Evolutionary conservation across 768 basidiomycete genomes (phyloP), one percentile per base, ranked within the genome.

Genomic region (Lepiota brunneoincarnata): DNA sequence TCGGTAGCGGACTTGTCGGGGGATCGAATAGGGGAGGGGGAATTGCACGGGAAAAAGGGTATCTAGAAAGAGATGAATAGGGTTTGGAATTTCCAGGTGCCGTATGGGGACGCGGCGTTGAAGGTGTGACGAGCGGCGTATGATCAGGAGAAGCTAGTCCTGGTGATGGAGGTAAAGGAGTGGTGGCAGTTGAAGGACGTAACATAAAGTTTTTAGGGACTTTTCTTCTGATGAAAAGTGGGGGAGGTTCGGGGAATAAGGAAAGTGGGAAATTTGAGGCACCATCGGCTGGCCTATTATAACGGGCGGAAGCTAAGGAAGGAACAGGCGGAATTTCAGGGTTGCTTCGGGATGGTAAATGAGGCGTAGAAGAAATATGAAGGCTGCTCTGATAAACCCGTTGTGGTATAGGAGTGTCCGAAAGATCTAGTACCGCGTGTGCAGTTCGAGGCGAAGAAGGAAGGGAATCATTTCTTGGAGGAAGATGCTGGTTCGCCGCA

Each of bases 91-190:
- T 55, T 58, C 64, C 56, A 28, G 41, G 34, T 24, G 26, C 36
- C 15, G 20, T 47, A 20, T 41, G 28, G 39, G 9, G 45, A 15
- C 62, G 63, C 37, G 72, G 65, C 6, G 73, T 71, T 2, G 72
- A 75, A 15, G 78, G 76, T 31, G 75, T 78, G 47, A 69, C 63
- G 11, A 75, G 58, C 2, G 76, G 75, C 17, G 76, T 79, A 39
- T 75, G 74, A 55, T 76, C 73, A 36, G 59, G 58, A 21, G 74
- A 74, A 51, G 69, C 70, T 17, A 72, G 69, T 44, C 72, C 67
- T 9, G 73, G 67, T 20, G 71, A 62, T 21, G 67, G 60, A 20
- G 63, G 63, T 43, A 67, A 60, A 34, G 61, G 58, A 31, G 69
- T 57, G 11, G 61, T 63, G 31, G 67, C 26, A 18, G 53, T 31